phyloP scores from a whole-genome alignment of 306 rosid species.

The Rosa multiflora region DNA sequence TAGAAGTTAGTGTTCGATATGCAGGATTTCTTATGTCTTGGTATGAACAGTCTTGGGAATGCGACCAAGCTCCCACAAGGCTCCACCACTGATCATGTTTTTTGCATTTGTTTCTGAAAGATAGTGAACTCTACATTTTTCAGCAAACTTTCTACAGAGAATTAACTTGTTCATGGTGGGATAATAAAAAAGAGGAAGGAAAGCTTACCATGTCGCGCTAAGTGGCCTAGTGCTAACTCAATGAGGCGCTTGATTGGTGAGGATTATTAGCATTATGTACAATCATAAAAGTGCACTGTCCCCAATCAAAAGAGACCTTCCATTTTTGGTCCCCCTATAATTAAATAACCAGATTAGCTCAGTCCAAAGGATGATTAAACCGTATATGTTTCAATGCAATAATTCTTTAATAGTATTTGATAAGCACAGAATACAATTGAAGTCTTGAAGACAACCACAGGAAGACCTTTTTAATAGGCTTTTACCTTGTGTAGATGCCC shows the following conservation, averaged over 20 bases:
- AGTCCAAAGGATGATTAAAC: background rate
- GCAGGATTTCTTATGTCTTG: slow-evolving; percentile 83
- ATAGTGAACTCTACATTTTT: slow-evolving; percentile 24
- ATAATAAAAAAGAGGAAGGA: background rate
- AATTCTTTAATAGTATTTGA: background rate
- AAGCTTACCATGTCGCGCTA: slow-evolving; percentile 86
- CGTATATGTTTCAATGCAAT: background rate
- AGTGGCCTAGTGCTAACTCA: slow-evolving; percentile 95
- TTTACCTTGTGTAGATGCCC: slow-evolving; percentile 91
- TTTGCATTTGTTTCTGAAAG: slow-evolving; percentile 80
- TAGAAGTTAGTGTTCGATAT: slow-evolving; percentile 71
- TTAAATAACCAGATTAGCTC: background rate
- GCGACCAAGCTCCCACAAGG: slow-evolving; percentile 92
- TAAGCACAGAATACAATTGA: background rate
- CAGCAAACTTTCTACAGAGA: slow-evolving; percentile 15
- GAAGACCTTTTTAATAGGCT: background rate
- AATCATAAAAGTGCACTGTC: slow-evolving; percentile 95
- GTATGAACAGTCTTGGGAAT: slow-evolving; percentile 83
- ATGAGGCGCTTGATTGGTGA: slow-evolving; percentile 84
- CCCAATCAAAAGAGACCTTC: slow-evolving; percentile 84
- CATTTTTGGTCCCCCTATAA: slow-evolving; percentile 63
- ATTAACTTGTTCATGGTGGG: slow-evolving; percentile 5
- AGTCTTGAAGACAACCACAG: background rate
- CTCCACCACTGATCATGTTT: slow-evolving; percentile 92
- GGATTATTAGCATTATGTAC: slow-evolving; percentile 89